Percentiles rank a stretch among this genome's conserved stretches.
Conservation (phyloP, 2,329 filamentous ascomycete species). For the Pseudocercospora eumusae region DNA sequence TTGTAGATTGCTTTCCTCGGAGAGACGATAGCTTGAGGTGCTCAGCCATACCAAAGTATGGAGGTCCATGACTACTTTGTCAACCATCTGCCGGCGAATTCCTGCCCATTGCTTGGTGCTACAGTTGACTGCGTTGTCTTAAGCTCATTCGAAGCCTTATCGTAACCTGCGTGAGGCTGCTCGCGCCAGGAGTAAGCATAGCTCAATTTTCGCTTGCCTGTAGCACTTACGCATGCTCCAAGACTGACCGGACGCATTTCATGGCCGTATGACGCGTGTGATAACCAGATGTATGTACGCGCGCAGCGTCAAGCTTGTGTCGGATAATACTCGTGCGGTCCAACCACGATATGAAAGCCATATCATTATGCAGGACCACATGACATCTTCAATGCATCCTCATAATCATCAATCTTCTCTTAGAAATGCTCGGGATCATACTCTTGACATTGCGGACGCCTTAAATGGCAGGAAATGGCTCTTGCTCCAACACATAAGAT, state of each 20-base stretch:
- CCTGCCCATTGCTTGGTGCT: neutral
- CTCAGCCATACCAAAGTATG: too few relatives aligned
- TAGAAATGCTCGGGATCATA: slow-evolving; percentile 19
- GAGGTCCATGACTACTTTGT: neutral
- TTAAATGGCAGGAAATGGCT: slow-evolving; percentile 23
- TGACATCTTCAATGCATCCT: neutral
- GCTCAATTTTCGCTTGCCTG: neutral
- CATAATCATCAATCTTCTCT: neutral
- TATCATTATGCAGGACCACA: neutral
- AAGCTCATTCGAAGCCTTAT: neutral
- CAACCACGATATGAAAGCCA: neutral
- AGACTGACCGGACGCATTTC: neutral
- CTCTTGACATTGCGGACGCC: slow-evolving; percentile 14
- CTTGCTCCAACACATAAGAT: slow-evolving; percentile 28
- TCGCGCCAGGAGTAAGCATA: neutral
- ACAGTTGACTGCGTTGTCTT: neutral
- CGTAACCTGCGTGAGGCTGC: neutral
- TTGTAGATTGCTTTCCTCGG: too few relatives aligned
- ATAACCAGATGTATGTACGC: neutral
- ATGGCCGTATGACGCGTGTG: neutral
- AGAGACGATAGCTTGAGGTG: neutral
- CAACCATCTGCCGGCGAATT: neutral
- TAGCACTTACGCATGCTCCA: neutral
- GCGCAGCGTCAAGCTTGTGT: too few relatives aligned
- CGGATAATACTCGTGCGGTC: too few relatives aligned